Evolutionary conservation across 2,329 filamentous ascomycete genomes (phyloP).

Genomic region (Ilyonectria mors-panacis): DNA sequence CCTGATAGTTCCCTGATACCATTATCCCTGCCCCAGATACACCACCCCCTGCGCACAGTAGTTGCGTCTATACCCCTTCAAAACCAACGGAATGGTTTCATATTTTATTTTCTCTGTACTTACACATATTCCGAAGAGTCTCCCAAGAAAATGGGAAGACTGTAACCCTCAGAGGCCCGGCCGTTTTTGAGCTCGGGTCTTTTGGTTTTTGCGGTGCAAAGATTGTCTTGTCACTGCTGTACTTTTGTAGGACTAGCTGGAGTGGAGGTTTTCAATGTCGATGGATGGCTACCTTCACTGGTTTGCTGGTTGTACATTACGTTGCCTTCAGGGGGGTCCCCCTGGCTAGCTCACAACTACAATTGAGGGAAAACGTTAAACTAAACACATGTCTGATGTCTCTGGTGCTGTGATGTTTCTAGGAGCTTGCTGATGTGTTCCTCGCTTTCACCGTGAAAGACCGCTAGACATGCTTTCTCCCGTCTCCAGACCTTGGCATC

Average conservation of each 20-base stretch:
- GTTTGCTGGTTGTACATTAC: slow-evolving; percentile 46
- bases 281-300: slow-evolving; percentile 36
- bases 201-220: slow-evolving; percentile 44
- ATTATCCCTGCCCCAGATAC: slow-evolving; percentile 46
- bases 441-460: no score
- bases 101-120: slow-evolving; percentile 42
- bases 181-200: slow-evolving; percentile 36
- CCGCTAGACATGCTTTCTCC: no score
- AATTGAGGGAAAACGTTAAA: slow-evolving; percentile 50
- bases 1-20: slow-evolving; percentile 46
- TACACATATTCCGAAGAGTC: slow-evolving; percentile 32
- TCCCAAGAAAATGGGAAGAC: slow-evolving; percentile 33
- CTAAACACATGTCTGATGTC: slow-evolving; percentile 9
- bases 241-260: slow-evolving; percentile 49
- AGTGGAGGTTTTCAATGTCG: slow-evolving; percentile 32
- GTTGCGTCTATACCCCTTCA: slow-evolving; percentile 47
- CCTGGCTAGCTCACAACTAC: slow-evolving; percentile 47
- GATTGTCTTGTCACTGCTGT: slow-evolving; percentile 42
- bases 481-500: no score
- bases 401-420: slow-evolving; percentile 6
- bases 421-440: not conserved
- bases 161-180: slow-evolving; percentile 43
- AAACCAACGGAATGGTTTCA: slow-evolving; percentile 37
- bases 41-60: slow-evolving; percentile 41
- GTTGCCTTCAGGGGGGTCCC: slow-evolving; percentile 29